phyloP scores from a whole-genome alignment of 2,329 filamentous ascomycete genomes.

The Aspergillus niger region DNA sequence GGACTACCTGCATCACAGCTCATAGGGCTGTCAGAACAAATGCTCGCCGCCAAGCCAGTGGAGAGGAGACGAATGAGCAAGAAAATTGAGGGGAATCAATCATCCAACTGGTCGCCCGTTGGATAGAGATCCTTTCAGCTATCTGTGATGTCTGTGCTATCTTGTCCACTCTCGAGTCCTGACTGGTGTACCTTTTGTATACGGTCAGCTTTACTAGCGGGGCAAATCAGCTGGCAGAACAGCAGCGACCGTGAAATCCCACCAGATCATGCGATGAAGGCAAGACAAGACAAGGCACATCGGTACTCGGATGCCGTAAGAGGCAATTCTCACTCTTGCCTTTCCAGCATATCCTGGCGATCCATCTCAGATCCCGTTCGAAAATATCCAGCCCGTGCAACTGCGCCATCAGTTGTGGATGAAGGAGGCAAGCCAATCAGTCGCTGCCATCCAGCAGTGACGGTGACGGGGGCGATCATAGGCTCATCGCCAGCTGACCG shows the following conservation, averaged over 20 bases:
- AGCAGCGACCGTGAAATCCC: neutral
- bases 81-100: too few relatives aligned
- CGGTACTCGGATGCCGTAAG: neutral
- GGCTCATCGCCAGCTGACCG: conserved; percentile 12
- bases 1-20: neutral
- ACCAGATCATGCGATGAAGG: neutral
- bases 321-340: neutral
- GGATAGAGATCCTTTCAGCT: too few relatives aligned
- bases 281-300: neutral
- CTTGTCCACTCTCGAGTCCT: neutral
- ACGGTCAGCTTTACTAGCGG: neutral
- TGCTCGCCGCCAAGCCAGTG: neutral
- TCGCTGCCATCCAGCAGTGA: neutral
- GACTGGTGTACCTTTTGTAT: neutral
- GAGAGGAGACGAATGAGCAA: neutral
- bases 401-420: neutral
- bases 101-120: too few relatives aligned
- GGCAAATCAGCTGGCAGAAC: neutral
- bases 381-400: too few relatives aligned
- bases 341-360: neutral
- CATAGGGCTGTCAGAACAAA: neutral
- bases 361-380: neutral
- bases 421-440: too few relatives aligned
- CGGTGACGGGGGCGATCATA: conserved; percentile 17
- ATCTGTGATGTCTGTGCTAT: too few relatives aligned